Evolutionary conservation across 129 eudicot genomes (phyloP).

Genomic region (Apium graveolens): DNA sequence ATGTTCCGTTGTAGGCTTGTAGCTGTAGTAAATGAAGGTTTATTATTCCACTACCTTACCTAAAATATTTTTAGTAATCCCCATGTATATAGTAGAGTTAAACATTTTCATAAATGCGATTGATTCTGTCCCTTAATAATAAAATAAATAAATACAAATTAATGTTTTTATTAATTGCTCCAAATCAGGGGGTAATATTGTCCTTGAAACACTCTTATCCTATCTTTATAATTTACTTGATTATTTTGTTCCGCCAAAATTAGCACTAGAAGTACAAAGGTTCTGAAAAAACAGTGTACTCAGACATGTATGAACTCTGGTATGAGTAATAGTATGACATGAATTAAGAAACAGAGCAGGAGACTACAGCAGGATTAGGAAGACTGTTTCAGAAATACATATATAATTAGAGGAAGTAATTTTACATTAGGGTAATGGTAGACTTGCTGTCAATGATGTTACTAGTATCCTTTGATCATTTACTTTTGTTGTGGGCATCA

Average conservation of each 20-base stretch:
- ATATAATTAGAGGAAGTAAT: not conserved
- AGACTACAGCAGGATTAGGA: not conserved
- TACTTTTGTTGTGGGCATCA: constrained; percentile 12
- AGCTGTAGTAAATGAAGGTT: not conserved
- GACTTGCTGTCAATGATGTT: not conserved
- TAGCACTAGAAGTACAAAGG: not conserved
- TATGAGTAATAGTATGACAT: too few species aligned
- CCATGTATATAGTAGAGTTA: not conserved
- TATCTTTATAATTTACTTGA: not conserved
- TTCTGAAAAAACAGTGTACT: not conserved
- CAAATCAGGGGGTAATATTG: not conserved
- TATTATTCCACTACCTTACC: not conserved
- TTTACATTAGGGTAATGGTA: not conserved
- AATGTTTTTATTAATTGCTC: not conserved
- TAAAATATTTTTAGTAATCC: too few species aligned
- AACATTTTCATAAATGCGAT: too few species aligned
- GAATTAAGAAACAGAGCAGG: not conserved
- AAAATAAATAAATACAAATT: not conserved
- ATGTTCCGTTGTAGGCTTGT: too few species aligned
- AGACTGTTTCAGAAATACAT: not conserved
- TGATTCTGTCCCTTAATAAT: not conserved
- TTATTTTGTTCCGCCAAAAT: not conserved
- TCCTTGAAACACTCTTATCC: not conserved
- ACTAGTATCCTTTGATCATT: not conserved
- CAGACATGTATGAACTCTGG: not conserved